Conservation (phyloP, 805 yeast species). For the Kockiozyma suomiensis region DNA sequence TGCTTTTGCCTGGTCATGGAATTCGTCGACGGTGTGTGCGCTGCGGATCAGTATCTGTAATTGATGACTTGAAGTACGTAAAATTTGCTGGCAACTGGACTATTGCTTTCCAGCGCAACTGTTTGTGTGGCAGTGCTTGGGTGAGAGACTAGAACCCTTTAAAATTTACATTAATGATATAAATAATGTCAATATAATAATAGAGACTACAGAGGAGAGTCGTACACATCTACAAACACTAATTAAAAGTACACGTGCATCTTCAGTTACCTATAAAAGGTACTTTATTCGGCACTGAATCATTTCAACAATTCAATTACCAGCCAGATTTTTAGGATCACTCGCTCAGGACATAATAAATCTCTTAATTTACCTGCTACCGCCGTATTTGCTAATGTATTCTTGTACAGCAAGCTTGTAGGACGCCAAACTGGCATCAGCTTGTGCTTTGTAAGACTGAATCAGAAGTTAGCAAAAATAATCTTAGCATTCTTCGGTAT, state of each 20-base stretch:
- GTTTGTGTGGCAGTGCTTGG: conserved; percentile 62
- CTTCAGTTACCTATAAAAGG: no score
- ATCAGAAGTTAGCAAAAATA: background rate
- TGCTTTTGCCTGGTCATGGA: conserved; percentile 45
- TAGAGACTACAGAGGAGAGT: background rate
- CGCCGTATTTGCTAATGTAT: background rate
- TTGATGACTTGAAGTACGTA: conserved; percentile 41
- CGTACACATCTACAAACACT: background rate
- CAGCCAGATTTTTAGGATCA: no score
- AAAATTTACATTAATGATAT: no score
- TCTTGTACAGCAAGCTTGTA: conserved; percentile 1
- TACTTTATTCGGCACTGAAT: no score
- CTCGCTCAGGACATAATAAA: no score
- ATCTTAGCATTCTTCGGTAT: background rate
- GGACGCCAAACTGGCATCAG: background rate
- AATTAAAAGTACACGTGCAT: background rate
- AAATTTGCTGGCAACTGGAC: conserved; percentile 50
- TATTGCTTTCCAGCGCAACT: conserved; percentile 68
- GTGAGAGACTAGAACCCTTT: no score
- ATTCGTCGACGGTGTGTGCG: conserved; percentile 52
- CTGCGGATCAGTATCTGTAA: conserved; percentile 54
- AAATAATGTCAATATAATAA: no score
- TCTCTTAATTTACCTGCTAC: background rate
- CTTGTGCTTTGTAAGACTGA: conserved; percentile 6
- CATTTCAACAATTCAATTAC: no score